Evolutionary conservation across 2,329 filamentous ascomycete species (phyloP).

Genomic region (Fusarium sp.): DNA sequence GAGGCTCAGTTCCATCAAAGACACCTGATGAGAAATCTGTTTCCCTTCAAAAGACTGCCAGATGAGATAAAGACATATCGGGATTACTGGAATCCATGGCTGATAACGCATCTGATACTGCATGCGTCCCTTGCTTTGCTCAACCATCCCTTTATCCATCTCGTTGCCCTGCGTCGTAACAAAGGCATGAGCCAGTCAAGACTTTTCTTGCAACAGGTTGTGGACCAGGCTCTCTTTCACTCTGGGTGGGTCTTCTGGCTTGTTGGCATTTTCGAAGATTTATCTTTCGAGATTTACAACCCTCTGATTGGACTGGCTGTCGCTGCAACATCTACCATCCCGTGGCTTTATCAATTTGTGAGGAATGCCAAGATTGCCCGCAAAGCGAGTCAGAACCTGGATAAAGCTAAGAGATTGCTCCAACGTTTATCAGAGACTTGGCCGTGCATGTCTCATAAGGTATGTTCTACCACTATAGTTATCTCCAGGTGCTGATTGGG

Average conservation of each 20-base stretch:
- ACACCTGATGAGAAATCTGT: slow-evolving; percentile 14
- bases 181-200: slow-evolving; percentile 7
- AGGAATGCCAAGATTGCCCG: slow-evolving; percentile 6
- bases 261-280: slow-evolving; percentile 15
- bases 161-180: slow-evolving; percentile 6
- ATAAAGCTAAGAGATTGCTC: background rate
- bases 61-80: background rate
- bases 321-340: slow-evolving; percentile 17
- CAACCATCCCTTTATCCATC: slow-evolving; percentile 12
- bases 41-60: background rate
- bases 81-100: slow-evolving; percentile 19
- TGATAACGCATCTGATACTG: slow-evolving; percentile 9
- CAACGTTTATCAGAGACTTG: background rate
- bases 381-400: slow-evolving; percentile 1
- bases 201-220: slow-evolving; percentile 13
- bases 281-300: background rate
- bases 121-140: slow-evolving; percentile 19
- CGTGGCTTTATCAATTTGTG: slow-evolving; percentile 15
- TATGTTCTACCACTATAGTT: background rate
- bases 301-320: slow-evolving; percentile 6
- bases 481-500: background rate
- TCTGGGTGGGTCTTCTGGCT: slow-evolving; percentile 25
- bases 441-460: slow-evolving; percentile 13
- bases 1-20: slow-evolving; percentile 17
- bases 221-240: slow-evolving; percentile 14